phyloP scores from a whole-genome alignment of 257 asterid species.

The Penstemon davidsonii region DNA sequence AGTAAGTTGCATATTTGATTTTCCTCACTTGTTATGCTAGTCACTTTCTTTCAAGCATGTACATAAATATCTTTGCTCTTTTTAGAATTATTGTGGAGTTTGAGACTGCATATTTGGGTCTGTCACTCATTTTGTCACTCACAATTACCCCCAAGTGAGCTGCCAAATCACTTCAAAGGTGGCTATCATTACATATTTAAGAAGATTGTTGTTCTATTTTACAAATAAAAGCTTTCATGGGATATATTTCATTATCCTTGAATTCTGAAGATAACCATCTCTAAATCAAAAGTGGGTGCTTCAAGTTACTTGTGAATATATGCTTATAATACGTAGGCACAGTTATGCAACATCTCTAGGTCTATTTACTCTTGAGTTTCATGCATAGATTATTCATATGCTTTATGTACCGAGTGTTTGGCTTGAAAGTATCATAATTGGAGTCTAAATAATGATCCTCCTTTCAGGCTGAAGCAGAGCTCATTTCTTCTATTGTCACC shows the following conservation, averaged over 20 bases:
- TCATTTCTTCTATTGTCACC: constrained; percentile 77
- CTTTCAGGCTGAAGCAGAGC: constrained; percentile 95
- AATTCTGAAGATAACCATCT: not conserved
- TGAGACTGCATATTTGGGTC: constrained; percentile 7
- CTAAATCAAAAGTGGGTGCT: not conserved
- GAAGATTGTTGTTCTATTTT: not conserved
- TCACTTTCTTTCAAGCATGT: not conserved
- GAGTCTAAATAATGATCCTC: constrained; percentile 1
- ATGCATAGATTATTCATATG: no score
- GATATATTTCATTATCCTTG: not conserved
- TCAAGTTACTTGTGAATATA: not conserved
- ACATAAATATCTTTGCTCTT: not conserved
- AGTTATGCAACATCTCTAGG: not conserved
- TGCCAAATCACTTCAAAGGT: not conserved
- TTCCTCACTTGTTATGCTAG: not conserved
- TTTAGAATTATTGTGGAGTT: not conserved
- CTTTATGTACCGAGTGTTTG: not conserved
- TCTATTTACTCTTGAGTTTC: not conserved
- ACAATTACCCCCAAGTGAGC: not conserved
- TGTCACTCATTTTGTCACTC: not conserved
- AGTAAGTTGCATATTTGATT: constrained; percentile 46
- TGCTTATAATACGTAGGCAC: constrained; percentile 5
- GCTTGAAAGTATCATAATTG: constrained; percentile 5
- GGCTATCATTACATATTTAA: not conserved
- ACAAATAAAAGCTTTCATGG: not conserved